Evolutionary conservation across 1,284 basidiomycete genomes (phyloP), one percentile per base, ranked within the genome.

Genomic region (Cerrena zonata): DNA sequence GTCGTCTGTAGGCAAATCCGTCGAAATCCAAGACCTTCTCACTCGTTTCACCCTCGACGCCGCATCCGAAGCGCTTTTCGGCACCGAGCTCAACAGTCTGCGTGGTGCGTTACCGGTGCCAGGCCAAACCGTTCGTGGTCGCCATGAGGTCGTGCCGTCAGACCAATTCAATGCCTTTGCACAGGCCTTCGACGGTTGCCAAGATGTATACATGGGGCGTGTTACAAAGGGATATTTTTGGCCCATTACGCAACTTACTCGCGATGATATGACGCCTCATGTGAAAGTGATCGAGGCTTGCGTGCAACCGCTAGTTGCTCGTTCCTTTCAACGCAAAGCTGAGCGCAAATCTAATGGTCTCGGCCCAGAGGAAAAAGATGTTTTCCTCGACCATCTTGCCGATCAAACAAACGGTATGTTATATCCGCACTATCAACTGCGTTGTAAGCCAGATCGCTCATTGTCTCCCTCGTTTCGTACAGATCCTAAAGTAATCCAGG

Each of bases 31-130:
- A 59, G 86, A 89, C 60, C 71, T 89, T 1, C 83, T 76, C 53
- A 69, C 77, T 5, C 78, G 87, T 5, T 85, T 88, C 61, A 78
- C 84, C 1, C 72, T 89, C 41, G 86, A 86, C 59, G 71, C 79
- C 1, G 82, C 84, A 1, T 82, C 84, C 5, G 83, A 86, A 51
- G 87, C 85, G 58, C 68, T 86, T 24, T 86, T 86, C 56, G 84
- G 84, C 2, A 69, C 71, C 51, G 79, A 78, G 52, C 60, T 86
- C 45, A 72, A 84, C 53, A 85, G 84, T 1, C 68, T 86, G n/a
- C 79, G 77, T 5, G 72, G 70, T 18, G 24, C 47, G 21, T 44
- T 53, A 19, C 56, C 56, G 7, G 45, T 56, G 15, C 54, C 56
- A 5, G 52, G 52, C 11, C 19, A 50, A 23, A 50, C 50, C 5